Evolutionary conservation across 179 eudicot genomes (phyloP), one percentile per base, ranked within the genome.

Genomic region (Amaranthus tricolor): DNA sequence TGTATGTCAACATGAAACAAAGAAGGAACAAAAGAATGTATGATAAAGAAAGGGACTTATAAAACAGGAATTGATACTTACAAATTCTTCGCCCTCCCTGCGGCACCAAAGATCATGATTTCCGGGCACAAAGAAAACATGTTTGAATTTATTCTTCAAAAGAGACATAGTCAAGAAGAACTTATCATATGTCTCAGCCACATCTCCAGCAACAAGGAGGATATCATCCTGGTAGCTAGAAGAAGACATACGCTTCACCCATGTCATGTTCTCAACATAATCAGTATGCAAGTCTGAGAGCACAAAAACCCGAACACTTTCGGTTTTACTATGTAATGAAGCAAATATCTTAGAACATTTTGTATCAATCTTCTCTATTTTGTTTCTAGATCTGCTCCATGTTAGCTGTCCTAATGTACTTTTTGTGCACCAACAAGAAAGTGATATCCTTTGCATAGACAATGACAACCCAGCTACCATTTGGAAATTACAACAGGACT

Each of bases 21-120:
- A 13, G 14, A 68, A 47, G 31, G 71, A 20, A 76, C 21, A 15
- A 57, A 57, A 61, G 15, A 31, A 9, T 58, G 45, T 19, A 51
- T 40, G 45, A 21, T 16, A 52, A 64, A 62, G 49, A 72, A 56
- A 48, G 57, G 64, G 5, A 31, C 40, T 31, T 31, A 31, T 31
- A 31, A 19, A 62, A 68, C 10, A 62, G 61, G 40, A 68, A 13
- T 15, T 9, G 48, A 14, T 75, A 62, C 90, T 84, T 88, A 86
- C 91, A 76, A 74, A 80, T 40, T 71, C 56, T 70, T 82, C 85
- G 57, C 74, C 74, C 74, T 86, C 88, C 54, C 78, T 54, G 9
- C 93, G 91, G 77, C 89, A 86, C 94, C 94, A 89, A 55, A 89
- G 87, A 79, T 89, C 94, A 82, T 89, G 94, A 80, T 89, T 89